Conservation (phyloP, 1,284 basidiomycete genomes). For the Apiotrichum domesticum region DNA sequence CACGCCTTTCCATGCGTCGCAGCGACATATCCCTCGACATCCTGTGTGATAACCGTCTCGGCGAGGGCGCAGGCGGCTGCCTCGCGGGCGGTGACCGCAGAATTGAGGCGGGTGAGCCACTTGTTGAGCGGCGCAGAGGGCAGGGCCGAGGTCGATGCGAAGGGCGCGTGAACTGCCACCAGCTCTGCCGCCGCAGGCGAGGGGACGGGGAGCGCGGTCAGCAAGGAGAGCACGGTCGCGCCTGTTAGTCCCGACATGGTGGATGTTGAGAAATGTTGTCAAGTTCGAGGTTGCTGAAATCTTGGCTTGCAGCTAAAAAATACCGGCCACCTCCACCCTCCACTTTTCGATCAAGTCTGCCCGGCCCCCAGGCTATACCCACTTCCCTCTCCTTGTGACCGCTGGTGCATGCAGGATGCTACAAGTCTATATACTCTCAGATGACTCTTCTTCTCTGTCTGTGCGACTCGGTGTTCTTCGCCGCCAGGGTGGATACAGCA, state of each 20-base stretch:
- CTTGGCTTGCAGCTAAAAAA: too few relatives aligned
- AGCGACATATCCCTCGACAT: constrained; percentile 37
- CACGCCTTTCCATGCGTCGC: constrained; percentile 36
- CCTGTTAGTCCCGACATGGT: not conserved
- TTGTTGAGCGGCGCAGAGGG: constrained; percentile 24
- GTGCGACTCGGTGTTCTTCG: too few relatives aligned
- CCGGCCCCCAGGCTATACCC: too few relatives aligned
- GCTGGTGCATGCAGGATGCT: too few relatives aligned
- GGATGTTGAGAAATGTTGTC: not conserved
- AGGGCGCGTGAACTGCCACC: constrained; percentile 24
- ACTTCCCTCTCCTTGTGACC: too few relatives aligned
- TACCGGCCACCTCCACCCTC: too few relatives aligned
- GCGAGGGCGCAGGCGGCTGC: constrained; percentile 23
- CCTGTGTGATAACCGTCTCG: constrained; percentile 26
- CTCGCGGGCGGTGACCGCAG: constrained; percentile 30
- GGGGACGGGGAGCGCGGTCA: constrained; percentile 30
- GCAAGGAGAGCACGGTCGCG: constrained; percentile 15
- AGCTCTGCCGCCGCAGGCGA: constrained; percentile 26
- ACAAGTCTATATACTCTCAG: too few relatives aligned
- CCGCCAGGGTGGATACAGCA: too few relatives aligned
- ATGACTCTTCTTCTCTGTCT: too few relatives aligned
- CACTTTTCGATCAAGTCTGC: too few relatives aligned
- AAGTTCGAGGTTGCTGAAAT: too few relatives aligned
- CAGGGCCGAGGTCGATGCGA: constrained; percentile 28
- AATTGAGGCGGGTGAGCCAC: constrained; percentile 34